Evolutionary conservation across 371 early-diverging fungal species (phyloP).

Genomic region (Rhizopus microsporus): DNA sequence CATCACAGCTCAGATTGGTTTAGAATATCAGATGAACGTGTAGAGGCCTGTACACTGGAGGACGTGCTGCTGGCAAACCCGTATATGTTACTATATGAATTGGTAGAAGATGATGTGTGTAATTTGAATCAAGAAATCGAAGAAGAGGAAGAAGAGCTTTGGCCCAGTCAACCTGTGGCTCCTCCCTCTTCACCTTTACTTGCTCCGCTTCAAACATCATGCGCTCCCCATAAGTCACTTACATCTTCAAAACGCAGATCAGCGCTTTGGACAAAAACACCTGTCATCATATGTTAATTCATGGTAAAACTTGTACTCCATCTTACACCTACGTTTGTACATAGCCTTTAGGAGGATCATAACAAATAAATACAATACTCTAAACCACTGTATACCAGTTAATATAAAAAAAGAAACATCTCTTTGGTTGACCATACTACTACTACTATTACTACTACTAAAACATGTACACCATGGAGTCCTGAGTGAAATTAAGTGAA

Average conservation of each 20-base stretch:
- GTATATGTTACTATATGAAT: conserved; percentile 86
- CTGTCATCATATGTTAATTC: neutral
- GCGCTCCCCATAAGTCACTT: neutral
- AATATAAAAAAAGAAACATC: too few species aligned
- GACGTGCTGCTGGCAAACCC: conserved; percentile 71
- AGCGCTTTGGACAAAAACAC: neutral
- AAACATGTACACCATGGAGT: too few species aligned
- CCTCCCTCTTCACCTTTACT: conserved; percentile 1
- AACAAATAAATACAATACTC: too few species aligned
- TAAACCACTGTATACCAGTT: too few species aligned
- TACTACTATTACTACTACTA: too few species aligned
- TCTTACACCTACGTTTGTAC: neutral
- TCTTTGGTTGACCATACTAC: too few species aligned
- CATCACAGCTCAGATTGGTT: conserved; percentile 44
- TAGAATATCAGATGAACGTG: conserved; percentile 78
- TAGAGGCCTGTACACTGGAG: conserved; percentile 61
- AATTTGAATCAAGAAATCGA: neutral
- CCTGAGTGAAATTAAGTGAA: too few species aligned
- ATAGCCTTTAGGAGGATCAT: neutral
- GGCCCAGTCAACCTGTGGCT: neutral
- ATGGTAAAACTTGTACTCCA: neutral
- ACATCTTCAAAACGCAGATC: neutral
- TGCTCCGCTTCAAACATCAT: neutral
- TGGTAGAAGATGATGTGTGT: conserved; percentile 6
- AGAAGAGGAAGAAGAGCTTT: neutral